Percentiles rank a stretch among this genome's conserved stretches.
Conservation (phyloP, 2,329 filamentous ascomycete genomes). For the Blastomyces gilchristii region DNA sequence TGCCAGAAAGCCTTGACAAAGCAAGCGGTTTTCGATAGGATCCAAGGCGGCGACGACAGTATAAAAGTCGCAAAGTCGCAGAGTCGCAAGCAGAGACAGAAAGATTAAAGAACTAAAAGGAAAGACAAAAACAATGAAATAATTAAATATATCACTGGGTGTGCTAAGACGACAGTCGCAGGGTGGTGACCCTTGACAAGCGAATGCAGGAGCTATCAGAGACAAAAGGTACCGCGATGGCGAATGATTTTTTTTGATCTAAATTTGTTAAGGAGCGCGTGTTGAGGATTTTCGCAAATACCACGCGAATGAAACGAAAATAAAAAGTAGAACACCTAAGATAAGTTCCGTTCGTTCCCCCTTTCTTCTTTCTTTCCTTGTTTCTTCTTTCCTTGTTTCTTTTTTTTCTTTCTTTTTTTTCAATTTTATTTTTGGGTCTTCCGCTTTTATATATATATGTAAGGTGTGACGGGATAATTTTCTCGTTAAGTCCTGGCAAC, state of each 20-base stretch:
- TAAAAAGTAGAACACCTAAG: neutral
- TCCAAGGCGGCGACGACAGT: neutral
- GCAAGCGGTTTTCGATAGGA: neutral
- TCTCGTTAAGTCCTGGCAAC: neutral
- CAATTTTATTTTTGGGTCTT: neutral
- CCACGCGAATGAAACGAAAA: neutral
- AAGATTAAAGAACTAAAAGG: neutral
- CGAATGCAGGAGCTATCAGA: conserved; percentile 2
- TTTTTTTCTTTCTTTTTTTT: too few species aligned
- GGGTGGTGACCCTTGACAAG: neutral
- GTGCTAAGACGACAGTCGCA: neutral
- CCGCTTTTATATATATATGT: conserved; percentile 1
- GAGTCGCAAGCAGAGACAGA: neutral
- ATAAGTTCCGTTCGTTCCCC: neutral
- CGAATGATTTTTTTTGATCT: neutral
- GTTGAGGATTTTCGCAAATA: neutral
- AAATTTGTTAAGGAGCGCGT: neutral
- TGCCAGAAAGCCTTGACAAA: conserved; percentile 13
- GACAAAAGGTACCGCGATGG: neutral
- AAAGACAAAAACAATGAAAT: neutral
- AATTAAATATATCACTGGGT: neutral
- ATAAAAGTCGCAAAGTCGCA: neutral
- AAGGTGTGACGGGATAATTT: neutral
- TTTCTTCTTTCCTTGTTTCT: too few species aligned
- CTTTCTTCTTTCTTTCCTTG: conserved; percentile 4